A percentile compares a stretch with the other conserved stretches of the same genome.
These are phyloP conservation scores for Pyrenochaeta sp. DNA, from an alignment of 2,329 filamentous ascomycete genomes.

Conservation along the genomic window DNA sequence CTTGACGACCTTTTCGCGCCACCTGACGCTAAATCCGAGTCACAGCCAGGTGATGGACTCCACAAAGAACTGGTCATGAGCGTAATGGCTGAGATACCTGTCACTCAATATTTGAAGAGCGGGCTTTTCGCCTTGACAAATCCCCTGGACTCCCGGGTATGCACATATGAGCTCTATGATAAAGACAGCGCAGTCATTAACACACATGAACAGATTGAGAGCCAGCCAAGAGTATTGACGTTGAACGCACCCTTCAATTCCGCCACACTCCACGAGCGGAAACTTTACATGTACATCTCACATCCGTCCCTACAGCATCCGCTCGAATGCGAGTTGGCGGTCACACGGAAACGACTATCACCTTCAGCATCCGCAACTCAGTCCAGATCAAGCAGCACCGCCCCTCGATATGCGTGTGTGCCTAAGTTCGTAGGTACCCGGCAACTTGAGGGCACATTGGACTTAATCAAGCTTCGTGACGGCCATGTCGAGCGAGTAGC, in stretches of 20 bases:
- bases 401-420: conserved; percentile 46
- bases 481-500: conserved; percentile 43
- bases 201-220: conserved; percentile 12
- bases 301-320: conserved; percentile 43
- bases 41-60: conserved; percentile 47
- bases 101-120: conserved; percentile 36
- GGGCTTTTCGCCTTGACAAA: conserved; percentile 38
- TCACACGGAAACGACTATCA: conserved; percentile 47
- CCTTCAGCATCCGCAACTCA: conserved; percentile 39
- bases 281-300: conserved; percentile 48
- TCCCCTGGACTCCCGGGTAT: conserved; percentile 27
- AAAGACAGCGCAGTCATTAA: neutral
- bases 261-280: conserved; percentile 47
- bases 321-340: conserved; percentile 48
- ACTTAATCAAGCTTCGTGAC: conserved; percentile 45
- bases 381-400: conserved; percentile 25
- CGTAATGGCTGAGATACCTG: conserved; percentile 46
- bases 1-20: conserved; percentile 49
- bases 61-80: conserved; percentile 51
- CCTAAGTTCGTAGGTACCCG: conserved; percentile 40
- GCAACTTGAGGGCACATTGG: conserved; percentile 34
- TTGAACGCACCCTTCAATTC: conserved; percentile 48
- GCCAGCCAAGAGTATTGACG: conserved; percentile 36
- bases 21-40: conserved; percentile 37
- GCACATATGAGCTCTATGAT: neutral